Percentiles rank a stretch among this genome's conserved stretches.
These are phyloP conservation scores for Boletus sp. DNA, from an alignment of 768 basidiomycete genomes.

Conservation along the genomic window DNA sequence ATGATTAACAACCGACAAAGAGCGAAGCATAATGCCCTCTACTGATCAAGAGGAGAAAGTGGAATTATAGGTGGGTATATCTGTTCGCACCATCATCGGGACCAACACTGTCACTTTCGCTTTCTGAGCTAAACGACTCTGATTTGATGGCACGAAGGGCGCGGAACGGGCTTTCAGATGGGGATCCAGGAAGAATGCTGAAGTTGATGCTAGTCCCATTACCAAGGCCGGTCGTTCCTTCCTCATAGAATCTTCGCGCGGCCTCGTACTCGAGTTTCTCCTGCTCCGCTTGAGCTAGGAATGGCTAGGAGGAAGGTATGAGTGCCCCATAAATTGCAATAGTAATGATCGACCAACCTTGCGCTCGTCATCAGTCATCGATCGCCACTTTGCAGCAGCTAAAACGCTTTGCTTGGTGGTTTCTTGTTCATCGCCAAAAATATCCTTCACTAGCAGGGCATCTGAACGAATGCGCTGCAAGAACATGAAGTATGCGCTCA, in stretches of 20 bases:
- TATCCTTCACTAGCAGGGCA: slow-evolving; percentile 64
- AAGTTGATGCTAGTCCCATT: slow-evolving; percentile 76
- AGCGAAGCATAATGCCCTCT: slow-evolving; percentile 16
- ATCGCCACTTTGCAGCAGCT: slow-evolving; percentile 90
- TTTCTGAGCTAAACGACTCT: slow-evolving; percentile 63
- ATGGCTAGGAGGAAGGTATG: slow-evolving; percentile 55
- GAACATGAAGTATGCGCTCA: slow-evolving; percentile 95
- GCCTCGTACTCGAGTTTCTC: slow-evolving; percentile 94
- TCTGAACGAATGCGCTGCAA: slow-evolving; percentile 85
- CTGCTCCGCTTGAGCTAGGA: slow-evolving; percentile 88
- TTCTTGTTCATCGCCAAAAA: slow-evolving; percentile 89
- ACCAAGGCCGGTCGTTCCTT: slow-evolving; percentile 64
- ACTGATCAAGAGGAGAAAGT: slow-evolving; percentile 15
- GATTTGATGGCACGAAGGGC: slow-evolving; percentile 48
- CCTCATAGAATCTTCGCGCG: slow-evolving; percentile 82
- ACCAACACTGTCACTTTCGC: slow-evolving; percentile 62
- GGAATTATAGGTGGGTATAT: slow-evolving; percentile 34
- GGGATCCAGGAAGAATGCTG: slow-evolving; percentile 71
- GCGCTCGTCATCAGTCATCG: slow-evolving; percentile 89
- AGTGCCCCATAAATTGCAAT: slow-evolving; percentile 8
- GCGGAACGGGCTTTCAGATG: slow-evolving; percentile 43
- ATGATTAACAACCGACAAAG: slow-evolving; percentile 33
- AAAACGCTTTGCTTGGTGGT: slow-evolving; percentile 93
- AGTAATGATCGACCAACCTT: slow-evolving; percentile 55
- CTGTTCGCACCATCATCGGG: slow-evolving; percentile 47